Evolutionary conservation across 2,329 filamentous ascomycete genomes (phyloP), one percentile per base, ranked within the genome.

Genomic region (Beauveria caledonica): DNA sequence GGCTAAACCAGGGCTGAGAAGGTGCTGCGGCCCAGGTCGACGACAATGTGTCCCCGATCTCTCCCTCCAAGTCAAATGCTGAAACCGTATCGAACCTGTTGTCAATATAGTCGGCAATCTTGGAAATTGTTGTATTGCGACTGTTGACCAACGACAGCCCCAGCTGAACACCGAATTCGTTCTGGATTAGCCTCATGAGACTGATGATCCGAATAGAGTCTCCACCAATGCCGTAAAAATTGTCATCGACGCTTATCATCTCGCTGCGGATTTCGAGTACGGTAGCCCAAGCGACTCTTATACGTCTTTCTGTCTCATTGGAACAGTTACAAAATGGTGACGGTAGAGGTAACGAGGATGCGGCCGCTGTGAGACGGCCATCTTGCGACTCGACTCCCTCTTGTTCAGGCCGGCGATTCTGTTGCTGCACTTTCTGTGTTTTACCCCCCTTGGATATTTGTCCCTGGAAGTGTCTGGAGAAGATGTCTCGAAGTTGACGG

Each of bases 401-500:
- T 53, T 42, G n/a, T 23, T 40, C 36, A n/a, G 9, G 13, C 17
- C n/a, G 17, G 17, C 15, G 15, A 27, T 21, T 27, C 21, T 5
- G 13, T 54, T 44, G 36, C 39, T 42, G 21, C 51, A 19, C 3
- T 29, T 49, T 17, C 3, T 19, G 19, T n/a, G 10, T 27, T 27
- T 5, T 15, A 44, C 2, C 2, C 3, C 7, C 9, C 8, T 11
- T 19, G 8, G 8, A 2, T 39, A 4, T 5, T 15, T 45, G 40
- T 21, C 3, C 13, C n/a, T 29, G 23, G 8, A 55, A 33, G n/a
- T 55, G 21, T 1, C 19, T 11, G 17, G 19, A 5, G 10, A 21
- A 36, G 1, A 51, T 51, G 3, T 29, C 17, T 3, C 25, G 46
- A 10, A 51, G 56, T 2, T 67, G 72, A 64, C 74, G 75, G 25